phyloP scores from a whole-genome alignment of 2,329 filamentous ascomycete genomes.

The Coniochaeta sp. region DNA sequence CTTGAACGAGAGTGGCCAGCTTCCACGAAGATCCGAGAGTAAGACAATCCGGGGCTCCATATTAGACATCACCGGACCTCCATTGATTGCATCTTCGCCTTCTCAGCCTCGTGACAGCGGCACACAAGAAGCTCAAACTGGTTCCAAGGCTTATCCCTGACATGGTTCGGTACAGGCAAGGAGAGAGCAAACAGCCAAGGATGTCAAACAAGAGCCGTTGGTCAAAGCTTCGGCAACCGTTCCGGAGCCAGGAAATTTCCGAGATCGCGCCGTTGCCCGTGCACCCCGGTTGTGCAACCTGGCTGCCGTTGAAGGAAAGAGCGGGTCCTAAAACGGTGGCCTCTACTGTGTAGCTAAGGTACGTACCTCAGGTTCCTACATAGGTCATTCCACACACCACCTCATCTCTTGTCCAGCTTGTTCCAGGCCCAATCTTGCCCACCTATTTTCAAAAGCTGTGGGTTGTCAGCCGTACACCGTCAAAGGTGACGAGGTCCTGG shows the following conservation, averaged over 20 bases:
- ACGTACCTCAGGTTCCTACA: no score
- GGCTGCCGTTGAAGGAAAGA: background rate
- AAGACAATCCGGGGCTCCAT: no score
- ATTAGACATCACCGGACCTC: no score
- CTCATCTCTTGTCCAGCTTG: background rate
- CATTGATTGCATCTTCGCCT: no score
- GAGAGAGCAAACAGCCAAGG: background rate
- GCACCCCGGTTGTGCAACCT: background rate
- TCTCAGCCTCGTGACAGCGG: background rate
- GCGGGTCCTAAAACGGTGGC: background rate
- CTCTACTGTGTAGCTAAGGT: no score
- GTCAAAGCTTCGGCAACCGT: background rate
- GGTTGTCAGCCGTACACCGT: background rate
- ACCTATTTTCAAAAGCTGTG: background rate
- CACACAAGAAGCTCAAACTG: background rate
- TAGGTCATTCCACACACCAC: background rate
- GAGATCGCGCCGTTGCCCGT: background rate
- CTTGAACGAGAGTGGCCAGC: no score
- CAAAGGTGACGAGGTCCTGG: background rate
- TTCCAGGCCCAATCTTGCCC: background rate
- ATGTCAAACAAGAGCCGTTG: background rate
- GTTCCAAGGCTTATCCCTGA: no score
- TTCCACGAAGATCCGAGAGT: no score
- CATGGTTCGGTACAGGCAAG: no score
- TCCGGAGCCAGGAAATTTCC: background rate